Conservation (phyloP, 306 rosid genomes). For the cucumber (Cucumis sativus) region Cucumber_9930_V3 NC_026658.2:17842001-17842500, state of each 20-base stretch:
- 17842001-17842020: too few relatives aligned
- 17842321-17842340: neutral
- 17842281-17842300: neutral
- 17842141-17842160: neutral
- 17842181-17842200: neutral
- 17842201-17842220: neutral
- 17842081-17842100: neutral
- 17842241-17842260: neutral
- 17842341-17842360: neutral
- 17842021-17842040: too few relatives aligned
- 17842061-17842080: neutral
- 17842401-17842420: neutral
- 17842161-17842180: too few relatives aligned
- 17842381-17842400: neutral
- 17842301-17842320: neutral
- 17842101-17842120: neutral
- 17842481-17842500: neutral
- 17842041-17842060: neutral
- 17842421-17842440: neutral
- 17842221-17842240: neutral
- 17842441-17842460: neutral
- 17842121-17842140: neutral
- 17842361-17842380: neutral
- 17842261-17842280: neutral
- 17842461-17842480: neutral